Base-by-base conservation (phyloP, 1,139 yeast genomes). In the Lodderomyces orthopsilosis region DNA sequence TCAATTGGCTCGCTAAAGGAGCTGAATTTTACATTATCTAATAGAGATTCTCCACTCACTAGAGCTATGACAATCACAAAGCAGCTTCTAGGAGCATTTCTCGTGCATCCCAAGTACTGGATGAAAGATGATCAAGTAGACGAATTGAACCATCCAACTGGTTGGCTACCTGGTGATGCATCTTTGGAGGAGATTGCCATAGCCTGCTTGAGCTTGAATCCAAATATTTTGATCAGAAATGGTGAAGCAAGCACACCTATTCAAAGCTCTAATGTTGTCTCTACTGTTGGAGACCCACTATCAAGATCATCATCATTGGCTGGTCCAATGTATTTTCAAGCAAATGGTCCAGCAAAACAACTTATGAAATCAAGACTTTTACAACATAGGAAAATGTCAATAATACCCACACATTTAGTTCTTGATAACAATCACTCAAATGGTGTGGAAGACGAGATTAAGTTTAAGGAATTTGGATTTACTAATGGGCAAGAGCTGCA, bases 81-180 rank as follows among this genome's bases (percentile, higher is more conserved):
- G 43, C 18, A 27, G 30, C 1, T 50, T 49, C 22, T 50, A 56
- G 35, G 53, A 39, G 51, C 61, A 1, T 64, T 77, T 49, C 55
- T 66, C 26, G 49, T 80, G 9, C 85, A 83, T 51, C 83, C 84
- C 1, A 70, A 74, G 41, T 63, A 80, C 38, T 48, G 69, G 4
- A 23, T 30, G 14, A 34, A 18, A 28, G 49, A 51, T 12, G 54
- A 58, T 45, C 7, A 8, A 13, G 19, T 5, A 14, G 86, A 30
- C n/a, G 43, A 81, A 49, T 52, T 73, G 3, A 50, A 59, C 7
- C 68, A 70, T 44, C 74, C 75, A 0, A 49, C 63, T 2, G 44
- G 46, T 12, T 70, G 76, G 76, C 53, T 69, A 12, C 45, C 49
- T 53, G 48, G 3, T 2, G 54, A 49, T 4, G 55, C 60, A 13